phyloP scores from a whole-genome alignment of 2,329 filamentous ascomycete genomes.

The Pseudogymnoascus sp. region DNA sequence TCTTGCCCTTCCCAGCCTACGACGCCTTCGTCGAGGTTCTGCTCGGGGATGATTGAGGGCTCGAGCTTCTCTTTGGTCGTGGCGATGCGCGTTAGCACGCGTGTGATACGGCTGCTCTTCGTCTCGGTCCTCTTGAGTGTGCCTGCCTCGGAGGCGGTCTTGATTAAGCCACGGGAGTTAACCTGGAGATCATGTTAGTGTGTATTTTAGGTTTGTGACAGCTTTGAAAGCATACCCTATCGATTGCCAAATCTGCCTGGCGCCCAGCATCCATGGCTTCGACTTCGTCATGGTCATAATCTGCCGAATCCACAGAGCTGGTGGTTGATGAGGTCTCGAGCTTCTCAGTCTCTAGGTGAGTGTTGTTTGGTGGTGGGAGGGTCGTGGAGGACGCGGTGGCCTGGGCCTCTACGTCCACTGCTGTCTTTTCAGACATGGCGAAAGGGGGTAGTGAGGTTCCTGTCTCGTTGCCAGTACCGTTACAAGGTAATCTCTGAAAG shows the following conservation, averaged over 20 bases:
- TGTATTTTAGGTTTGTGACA: background rate
- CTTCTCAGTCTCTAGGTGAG: background rate
- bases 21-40: conserved; percentile 43
- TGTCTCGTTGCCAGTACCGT: background rate
- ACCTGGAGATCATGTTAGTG: background rate
- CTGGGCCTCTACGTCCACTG: conserved; percentile 1
- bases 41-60: conserved; percentile 31
- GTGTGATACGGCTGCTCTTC: conserved; percentile 14
- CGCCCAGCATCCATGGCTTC: conserved; percentile 23
- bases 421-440: background rate
- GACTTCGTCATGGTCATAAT: conserved; percentile 22
- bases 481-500: background rate
- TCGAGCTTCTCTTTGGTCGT: conserved; percentile 20
- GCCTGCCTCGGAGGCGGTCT: conserved; percentile 17
- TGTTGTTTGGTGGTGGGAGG: background rate
- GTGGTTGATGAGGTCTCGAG: background rate
- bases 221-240: conserved; percentile 15
- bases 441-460: background rate
- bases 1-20: conserved; percentile 52
- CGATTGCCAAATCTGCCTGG: conserved; percentile 20
- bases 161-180: conserved; percentile 11
- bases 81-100: conserved; percentile 18
- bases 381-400: background rate
- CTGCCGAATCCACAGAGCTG: conserved; percentile 16
- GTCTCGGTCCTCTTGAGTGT: conserved; percentile 12